Percentiles rank a stretch among this genome's conserved stretches.
Evolutionary conservation across 2,329 filamentous ascomycete species (phyloP).

Genomic region (Cladosporium sp.): DNA sequence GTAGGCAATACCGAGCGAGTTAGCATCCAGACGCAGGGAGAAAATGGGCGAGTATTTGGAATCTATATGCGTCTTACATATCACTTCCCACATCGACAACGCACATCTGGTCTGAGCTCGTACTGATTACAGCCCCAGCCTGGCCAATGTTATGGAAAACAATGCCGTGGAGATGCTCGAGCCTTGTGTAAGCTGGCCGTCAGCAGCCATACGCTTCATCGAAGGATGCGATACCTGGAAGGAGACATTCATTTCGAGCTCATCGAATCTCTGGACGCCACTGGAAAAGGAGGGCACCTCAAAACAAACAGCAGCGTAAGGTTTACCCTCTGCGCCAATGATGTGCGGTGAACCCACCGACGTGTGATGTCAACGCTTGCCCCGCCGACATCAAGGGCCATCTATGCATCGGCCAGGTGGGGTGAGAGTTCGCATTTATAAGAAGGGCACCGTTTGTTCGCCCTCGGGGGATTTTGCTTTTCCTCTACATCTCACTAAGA

Average conservation of each 20-base stretch:
- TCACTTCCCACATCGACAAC: too few relatives aligned
- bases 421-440: constrained; percentile 4
- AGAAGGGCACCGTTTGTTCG: neutral
- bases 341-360: neutral
- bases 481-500: neutral
- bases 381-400: neutral
- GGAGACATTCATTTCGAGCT: too few relatives aligned
- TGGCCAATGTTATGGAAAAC: too few relatives aligned
- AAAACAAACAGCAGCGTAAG: too few relatives aligned
- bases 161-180: too few relatives aligned
- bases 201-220: too few relatives aligned
- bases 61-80: neutral
- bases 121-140: too few relatives aligned
- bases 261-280: too few relatives aligned
- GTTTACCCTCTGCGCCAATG: neutral
- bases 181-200: too few relatives aligned
- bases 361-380: constrained; percentile 10
- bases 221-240: too few relatives aligned
- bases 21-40: neutral
- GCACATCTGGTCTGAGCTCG: too few relatives aligned
- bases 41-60: neutral
- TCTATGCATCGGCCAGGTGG: neutral
- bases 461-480: neutral
- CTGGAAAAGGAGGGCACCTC: too few relatives aligned
- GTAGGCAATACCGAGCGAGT: neutral